Base-by-base conservation (phyloP, 192 early-diverging fungal species). In the Cladochytrium replicatum region DNA sequence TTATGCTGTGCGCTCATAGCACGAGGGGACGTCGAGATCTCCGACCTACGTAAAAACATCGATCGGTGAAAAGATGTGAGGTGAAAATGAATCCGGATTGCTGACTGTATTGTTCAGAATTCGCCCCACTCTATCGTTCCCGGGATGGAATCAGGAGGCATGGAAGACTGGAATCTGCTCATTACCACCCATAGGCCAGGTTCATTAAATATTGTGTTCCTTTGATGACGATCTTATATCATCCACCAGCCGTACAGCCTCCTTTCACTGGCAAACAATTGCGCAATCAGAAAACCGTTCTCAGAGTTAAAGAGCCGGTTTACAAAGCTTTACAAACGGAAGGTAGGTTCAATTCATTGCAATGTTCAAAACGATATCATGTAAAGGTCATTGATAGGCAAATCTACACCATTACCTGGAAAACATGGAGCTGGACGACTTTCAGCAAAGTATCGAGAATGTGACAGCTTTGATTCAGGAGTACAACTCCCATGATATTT, bases 121-220 rank as follows among this genome's bases (percentile, higher is more conserved):
- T 22, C 32, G 46, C 9, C 32, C 58, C 2, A 45, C 48, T 28
- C 48, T 80, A 13, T 47, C 50, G 39, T 80, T 78, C 64, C 38
- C 47, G 29, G 7, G n/a, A 15, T 80, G 76, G 76, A 80, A 80
- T 48, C 25, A 25, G 30, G 68, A 77, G n/a, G 67, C 50, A 17
- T 80, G 78, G 78, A 80, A 80, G 45, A 76, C 70, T 3, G 75
- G 78, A 2, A 48, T 79, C 23, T 79, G 78, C 56, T 43, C 52
- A 7, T 46, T 58, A 17, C 64, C 78, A 9, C 63, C 76, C 6
- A 22, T 80, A 1, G 66, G 67, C n/a, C 75, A 77, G 47, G 64
- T 74, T 15, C 37, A 44, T 6, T 57, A n/a, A n/a, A n/a, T n/a
- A n/a, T n/a, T n/a, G n/a, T n/a, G n/a, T n/a, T n/a, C n/a, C n/a